A percentile compares a stretch with the other conserved stretches of the same genome.
These are phyloP conservation scores for Trichoderma sp. DNA, from an alignment of 2,329 filamentous ascomycete genomes.

Conservation along the genomic window DNA sequence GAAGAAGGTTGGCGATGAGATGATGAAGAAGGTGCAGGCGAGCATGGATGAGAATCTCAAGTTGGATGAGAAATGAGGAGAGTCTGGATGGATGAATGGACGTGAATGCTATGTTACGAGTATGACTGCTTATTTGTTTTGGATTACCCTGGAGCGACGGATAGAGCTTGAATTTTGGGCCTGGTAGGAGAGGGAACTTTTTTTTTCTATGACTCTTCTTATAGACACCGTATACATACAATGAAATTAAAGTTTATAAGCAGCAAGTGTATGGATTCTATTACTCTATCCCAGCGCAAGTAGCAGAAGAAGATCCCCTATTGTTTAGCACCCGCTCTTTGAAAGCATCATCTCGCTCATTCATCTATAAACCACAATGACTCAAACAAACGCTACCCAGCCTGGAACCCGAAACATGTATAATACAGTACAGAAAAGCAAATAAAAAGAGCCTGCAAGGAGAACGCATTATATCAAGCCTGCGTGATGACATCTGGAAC, in stretches of 20 bases:
- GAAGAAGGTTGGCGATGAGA: conserved; percentile 85
- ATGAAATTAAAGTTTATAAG: not conserved
- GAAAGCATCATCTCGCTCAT: not conserved
- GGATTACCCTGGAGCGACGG: not conserved
- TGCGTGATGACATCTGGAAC: conserved; percentile 48
- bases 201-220: not conserved
- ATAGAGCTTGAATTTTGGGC: not conserved
- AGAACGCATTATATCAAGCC: not conserved
- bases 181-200: not conserved
- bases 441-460: not conserved
- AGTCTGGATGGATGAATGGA: not conserved
- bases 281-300: not conserved
- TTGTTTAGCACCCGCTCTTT: not conserved
- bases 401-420: not conserved
- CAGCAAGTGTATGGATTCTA: not conserved
- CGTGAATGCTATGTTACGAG: not conserved
- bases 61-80: not conserved
- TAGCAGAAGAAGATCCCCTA: not conserved
- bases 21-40: conserved; percentile 94
- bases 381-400: conserved; percentile 15
- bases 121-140: not conserved
- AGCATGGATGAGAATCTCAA: conserved; percentile 58
- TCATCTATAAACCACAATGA: not conserved
- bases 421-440: not conserved
- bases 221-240: not conserved